Base-by-base conservation (phyloP, 306 rosid species). In the Vicia villosa region DNA sequence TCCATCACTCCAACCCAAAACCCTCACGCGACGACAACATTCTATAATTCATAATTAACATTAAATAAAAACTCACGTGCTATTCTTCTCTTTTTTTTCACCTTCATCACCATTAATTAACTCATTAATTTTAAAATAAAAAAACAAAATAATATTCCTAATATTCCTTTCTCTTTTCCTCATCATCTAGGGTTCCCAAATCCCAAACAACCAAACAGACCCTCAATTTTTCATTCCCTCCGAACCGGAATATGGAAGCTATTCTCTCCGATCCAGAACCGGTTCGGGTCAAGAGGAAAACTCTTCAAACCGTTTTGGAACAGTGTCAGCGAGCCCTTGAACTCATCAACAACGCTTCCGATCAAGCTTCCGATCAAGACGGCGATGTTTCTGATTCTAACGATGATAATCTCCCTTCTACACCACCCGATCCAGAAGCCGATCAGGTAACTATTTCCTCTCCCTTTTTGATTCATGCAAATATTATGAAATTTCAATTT, bases 291-390 rank as follows among this genome's bases (percentile, higher is more conserved):
- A 88, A 84, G 83, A 81, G 84, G 83, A 84, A 80, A 84, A 84
- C 96, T 68, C 81, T 93, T 72, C 83, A 85, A 79, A 66, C 94
- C 3, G 91, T 93, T 41, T 79, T 93, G 9, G 88, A 88, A 76
- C 87, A 88, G 94, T 93, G 97, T 72, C 94, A 93, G 72, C 69
- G 85, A 76, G 96, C 96, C 65, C 89, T 93, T 19, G 94, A 90
- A 74, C 81, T 81, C 73, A 79, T 93, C 14, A 83, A 79, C 20
- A 83, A 79, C 34, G 73, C 85, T 19, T 70, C 85, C 14, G 83
- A 66, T 30, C 84, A 43, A 14, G 81, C 3, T 19, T 19, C 22
- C 14, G 26, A 17, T 9, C 6, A 70, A 3, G 46, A 51, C 74
- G 57, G 28, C 10, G 41, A 21, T 9, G 45, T 26, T 70, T 70